Conservation (phyloP, 352 stramenopile genomes). For the Phytopythium kandeliae region DNA sequence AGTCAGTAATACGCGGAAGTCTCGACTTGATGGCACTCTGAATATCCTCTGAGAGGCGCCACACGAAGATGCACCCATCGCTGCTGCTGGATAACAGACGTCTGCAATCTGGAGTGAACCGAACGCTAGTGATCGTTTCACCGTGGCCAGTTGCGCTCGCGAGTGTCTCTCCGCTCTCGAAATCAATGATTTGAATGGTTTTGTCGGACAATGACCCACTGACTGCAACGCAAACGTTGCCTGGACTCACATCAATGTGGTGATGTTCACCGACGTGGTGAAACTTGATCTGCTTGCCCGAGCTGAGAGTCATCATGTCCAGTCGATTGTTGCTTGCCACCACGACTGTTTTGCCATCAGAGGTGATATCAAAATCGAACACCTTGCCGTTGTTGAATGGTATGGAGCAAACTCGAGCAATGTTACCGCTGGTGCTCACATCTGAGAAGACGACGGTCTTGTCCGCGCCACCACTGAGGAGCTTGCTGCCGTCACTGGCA, state of each 20-base stretch:
- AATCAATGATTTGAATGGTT: slow-evolving; percentile 82
- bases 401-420: slow-evolving; percentile 41
- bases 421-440: slow-evolving; percentile 29
- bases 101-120: slow-evolving; percentile 85
- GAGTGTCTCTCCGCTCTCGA: slow-evolving; percentile 68
- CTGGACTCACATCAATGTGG: slow-evolving; percentile 58
- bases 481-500: slow-evolving; percentile 52
- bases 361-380: slow-evolving; percentile 68
- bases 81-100: slow-evolving; percentile 76
- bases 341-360: slow-evolving; percentile 61
- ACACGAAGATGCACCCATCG: slow-evolving; percentile 88
- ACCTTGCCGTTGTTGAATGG: slow-evolving; percentile 61
- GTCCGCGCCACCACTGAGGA: slow-evolving; percentile 67
- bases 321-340: slow-evolving; percentile 78
- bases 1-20: slow-evolving; percentile 34
- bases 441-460: slow-evolving; percentile 65
- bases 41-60: slow-evolving; percentile 74
- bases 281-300: slow-evolving; percentile 49
- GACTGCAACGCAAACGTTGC: slow-evolving; percentile 68
- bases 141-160: slow-evolving; percentile 79
- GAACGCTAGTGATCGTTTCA: slow-evolving; percentile 73
- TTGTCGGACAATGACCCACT: slow-evolving; percentile 80
- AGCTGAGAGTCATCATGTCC: slow-evolving; percentile 58
- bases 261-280: slow-evolving; percentile 74
- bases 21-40: slow-evolving; percentile 57